phyloP scores from a whole-genome alignment of 2,329 filamentous ascomycete genomes.

The Gyromitra esculenta region DNA sequence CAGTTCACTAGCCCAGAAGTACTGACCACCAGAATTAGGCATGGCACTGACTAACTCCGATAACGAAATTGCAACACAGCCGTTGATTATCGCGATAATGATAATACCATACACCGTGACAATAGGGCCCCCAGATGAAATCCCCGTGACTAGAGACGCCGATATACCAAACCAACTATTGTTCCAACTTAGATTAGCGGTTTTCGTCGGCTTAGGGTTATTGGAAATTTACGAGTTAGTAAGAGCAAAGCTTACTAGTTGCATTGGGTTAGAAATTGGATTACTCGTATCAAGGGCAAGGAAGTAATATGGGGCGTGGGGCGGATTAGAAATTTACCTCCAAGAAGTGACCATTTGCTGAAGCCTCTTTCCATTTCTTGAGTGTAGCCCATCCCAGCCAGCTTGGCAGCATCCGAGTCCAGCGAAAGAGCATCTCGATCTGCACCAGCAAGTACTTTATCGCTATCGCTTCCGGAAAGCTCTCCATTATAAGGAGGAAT shows the following conservation, averaged over 20 bases:
- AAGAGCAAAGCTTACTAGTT: slow-evolving; percentile 52
- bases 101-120: slow-evolving; percentile 66
- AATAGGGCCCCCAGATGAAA: slow-evolving; percentile 64
- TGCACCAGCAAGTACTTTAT: not conserved
- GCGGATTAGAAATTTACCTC: slow-evolving; percentile 63
- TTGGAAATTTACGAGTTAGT: slow-evolving; percentile 48
- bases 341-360: slow-evolving; percentile 64
- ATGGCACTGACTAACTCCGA: slow-evolving; percentile 65
- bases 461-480: slow-evolving; percentile 7
- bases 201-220: not conserved
- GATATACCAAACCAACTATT: slow-evolving; percentile 55
- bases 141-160: slow-evolving; percentile 60
- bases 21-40: slow-evolving; percentile 65
- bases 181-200: not conserved
- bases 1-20: slow-evolving; percentile 66
- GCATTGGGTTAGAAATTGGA: not conserved
- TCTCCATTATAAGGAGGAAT: slow-evolving; percentile 27
- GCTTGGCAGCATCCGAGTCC: slow-evolving; percentile 56
- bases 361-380: slow-evolving; percentile 66
- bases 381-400: slow-evolving; percentile 62
- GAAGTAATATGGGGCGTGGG: slow-evolving; percentile 62
- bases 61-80: slow-evolving; percentile 63
- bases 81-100: slow-evolving; percentile 64
- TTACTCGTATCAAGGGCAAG: not conserved
- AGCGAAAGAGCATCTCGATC: slow-evolving; percentile 32